Evolutionary conservation across 1,284 basidiomycete species (phyloP).

Genomic region (Tremellales sp.): DNA sequence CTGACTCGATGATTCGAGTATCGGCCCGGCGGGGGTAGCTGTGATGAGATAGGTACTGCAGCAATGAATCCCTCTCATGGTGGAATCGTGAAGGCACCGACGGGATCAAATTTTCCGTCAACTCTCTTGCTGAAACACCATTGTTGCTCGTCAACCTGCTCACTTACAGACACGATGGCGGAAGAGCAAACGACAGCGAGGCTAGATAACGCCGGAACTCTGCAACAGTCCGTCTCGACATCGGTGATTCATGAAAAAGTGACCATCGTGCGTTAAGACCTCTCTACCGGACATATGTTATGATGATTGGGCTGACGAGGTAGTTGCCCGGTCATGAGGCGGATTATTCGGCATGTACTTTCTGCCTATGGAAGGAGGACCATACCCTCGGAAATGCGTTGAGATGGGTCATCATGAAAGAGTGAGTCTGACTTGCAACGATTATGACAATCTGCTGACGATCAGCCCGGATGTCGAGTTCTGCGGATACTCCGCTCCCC

Average conservation of each 20-base stretch:
- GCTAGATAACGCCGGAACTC: conserved; percentile 40
- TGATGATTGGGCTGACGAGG: too few relatives aligned
- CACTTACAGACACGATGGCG: background rate
- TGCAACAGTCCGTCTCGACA: conserved; percentile 33
- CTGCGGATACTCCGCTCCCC: conserved; percentile 94
- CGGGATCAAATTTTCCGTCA: conserved; percentile 2
- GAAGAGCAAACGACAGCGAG: conserved; percentile 10
- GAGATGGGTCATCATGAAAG: conserved; percentile 99
- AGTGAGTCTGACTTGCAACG: conserved; percentile 57
- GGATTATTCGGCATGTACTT: conserved; percentile 86
- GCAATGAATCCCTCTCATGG: too few relatives aligned
- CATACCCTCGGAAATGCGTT: conserved; percentile 94
- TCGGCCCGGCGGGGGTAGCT: too few relatives aligned
- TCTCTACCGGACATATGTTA: background rate
- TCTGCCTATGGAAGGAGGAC: conserved; percentile 86
- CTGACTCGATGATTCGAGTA: too few relatives aligned
- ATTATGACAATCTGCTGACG: conserved; percentile 4
- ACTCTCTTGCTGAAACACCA: background rate
- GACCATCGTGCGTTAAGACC: conserved; percentile 37
- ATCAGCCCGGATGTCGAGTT: conserved; percentile 96
- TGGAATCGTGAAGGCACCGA: too few relatives aligned
- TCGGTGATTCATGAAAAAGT: conserved; percentile 39
- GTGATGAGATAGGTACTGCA: too few relatives aligned
- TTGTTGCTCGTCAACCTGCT: background rate
- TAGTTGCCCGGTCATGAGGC: conserved; percentile 65